These are phyloP conservation scores for Hanseniaspora sp. DNA, from an alignment of 1,139 yeast genomes.

Conservation along the genomic window DNA sequence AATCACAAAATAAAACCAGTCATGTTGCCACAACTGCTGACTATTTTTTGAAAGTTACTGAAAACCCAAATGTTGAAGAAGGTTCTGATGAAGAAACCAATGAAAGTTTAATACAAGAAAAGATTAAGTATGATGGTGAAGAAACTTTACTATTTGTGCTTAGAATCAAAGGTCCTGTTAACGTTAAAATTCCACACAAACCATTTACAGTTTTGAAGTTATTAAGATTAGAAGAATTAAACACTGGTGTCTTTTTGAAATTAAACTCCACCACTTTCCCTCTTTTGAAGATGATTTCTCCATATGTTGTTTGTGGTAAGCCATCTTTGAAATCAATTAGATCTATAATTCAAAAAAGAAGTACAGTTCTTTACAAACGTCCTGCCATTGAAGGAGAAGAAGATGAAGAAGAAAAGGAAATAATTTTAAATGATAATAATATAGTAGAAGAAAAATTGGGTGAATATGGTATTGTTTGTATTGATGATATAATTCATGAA, in stretches of 20 bases:
- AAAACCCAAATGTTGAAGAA: constrained; percentile 19
- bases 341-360: constrained; percentile 65
- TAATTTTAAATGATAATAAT: constrained; percentile 59
- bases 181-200: constrained; percentile 55
- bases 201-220: constrained; percentile 49
- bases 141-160: constrained; percentile 52
- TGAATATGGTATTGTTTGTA: constrained; percentile 59
- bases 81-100: constrained; percentile 27
- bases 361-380: constrained; percentile 38
- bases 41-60: constrained; percentile 26
- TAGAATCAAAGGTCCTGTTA: constrained; percentile 52
- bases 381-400: constrained; percentile 26
- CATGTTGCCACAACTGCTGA: constrained; percentile 25
- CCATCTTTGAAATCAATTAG: constrained; percentile 64
- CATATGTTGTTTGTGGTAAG: constrained; percentile 60
- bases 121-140: constrained; percentile 31
- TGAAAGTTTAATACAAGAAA: constrained; percentile 30
- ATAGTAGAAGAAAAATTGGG: constrained; percentile 64
- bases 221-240: constrained; percentile 46
- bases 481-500: constrained; percentile 69
- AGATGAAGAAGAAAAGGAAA: constrained; percentile 31
- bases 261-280: constrained; percentile 46
- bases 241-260: constrained; percentile 64
- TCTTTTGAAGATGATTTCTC: constrained; percentile 53
- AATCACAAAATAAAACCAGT: constrained; percentile 22